Evolutionary conservation across 768 basidiomycete genomes (phyloP).

Genomic region (Amanita rubescens): DNA sequence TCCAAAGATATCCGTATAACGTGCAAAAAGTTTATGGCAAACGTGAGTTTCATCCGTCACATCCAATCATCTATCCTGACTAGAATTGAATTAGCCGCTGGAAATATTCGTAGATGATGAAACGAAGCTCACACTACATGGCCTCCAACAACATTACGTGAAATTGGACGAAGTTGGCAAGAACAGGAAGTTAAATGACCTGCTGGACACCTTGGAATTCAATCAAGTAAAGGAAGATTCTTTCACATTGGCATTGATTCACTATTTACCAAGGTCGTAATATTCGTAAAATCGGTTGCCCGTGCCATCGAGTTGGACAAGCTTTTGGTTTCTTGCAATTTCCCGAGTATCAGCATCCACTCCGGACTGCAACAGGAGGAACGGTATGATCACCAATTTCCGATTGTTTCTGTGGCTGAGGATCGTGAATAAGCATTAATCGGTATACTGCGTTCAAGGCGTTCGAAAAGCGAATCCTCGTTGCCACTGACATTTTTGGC

Average conservation of each 20-base stretch:
- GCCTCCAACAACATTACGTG: slow-evolving; percentile 97
- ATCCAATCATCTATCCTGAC: neutral
- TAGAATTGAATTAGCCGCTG: slow-evolving; percentile 57
- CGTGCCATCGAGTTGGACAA: slow-evolving; percentile 96
- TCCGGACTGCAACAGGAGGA: slow-evolving; percentile 93
- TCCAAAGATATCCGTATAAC: slow-evolving; percentile 95
- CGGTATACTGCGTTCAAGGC: slow-evolving; percentile 98
- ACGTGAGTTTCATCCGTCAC: slow-evolving; percentile 49
- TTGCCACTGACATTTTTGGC: slow-evolving; percentile 98
- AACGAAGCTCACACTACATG: slow-evolving; percentile 96
- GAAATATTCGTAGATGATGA: slow-evolving; percentile 99
- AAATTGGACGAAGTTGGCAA: slow-evolving; percentile 93
- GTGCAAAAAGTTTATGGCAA: slow-evolving; percentile 99
- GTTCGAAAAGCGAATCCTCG: slow-evolving; percentile 98
- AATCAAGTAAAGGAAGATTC: slow-evolving; percentile 63
- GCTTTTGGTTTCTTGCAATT: slow-evolving; percentile 93
- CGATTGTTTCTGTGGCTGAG: neutral
- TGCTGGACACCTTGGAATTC: slow-evolving; percentile 94
- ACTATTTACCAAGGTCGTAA: slow-evolving; percentile 73
- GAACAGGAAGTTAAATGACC: slow-evolving; percentile 94
- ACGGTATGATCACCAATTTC: slow-evolving; percentile 51
- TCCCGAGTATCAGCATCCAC: slow-evolving; percentile 97
- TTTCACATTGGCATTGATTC: neutral
- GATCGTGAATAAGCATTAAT: slow-evolving; percentile 53
- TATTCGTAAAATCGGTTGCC: slow-evolving; percentile 97